Evolutionary conservation across 768 basidiomycete species (phyloP).

Genomic region (Lactifluus echinatus): DNA sequence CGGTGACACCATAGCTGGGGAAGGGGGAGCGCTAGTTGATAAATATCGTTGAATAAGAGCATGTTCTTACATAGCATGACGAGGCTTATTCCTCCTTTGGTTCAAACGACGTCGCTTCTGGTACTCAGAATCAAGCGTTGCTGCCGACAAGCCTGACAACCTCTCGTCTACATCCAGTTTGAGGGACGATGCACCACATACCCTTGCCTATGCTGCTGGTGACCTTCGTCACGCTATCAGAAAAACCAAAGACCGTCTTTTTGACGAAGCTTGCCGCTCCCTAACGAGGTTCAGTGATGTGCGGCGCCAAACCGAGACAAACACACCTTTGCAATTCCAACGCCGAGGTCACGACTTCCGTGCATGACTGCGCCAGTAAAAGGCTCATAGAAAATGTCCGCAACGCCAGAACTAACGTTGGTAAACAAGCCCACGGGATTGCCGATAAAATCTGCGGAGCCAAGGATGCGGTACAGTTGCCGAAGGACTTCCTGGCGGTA

Average conservation of each 20-base stretch:
- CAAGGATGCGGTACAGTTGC: slow-evolving; percentile 91
- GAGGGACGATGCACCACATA: slow-evolving; percentile 24
- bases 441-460: slow-evolving; percentile 95
- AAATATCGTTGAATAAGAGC: background rate
- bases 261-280: slow-evolving; percentile 98
- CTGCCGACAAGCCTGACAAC: slow-evolving; percentile 77
- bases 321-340: slow-evolving; percentile 84
- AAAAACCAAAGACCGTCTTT: slow-evolving; percentile 95
- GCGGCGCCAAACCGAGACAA: background rate
- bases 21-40: background rate
- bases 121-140: slow-evolving; percentile 94
- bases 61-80: slow-evolving; percentile 77
- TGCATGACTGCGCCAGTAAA: slow-evolving; percentile 96
- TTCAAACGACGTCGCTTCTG: slow-evolving; percentile 82
- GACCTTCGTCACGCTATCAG: slow-evolving; percentile 96
- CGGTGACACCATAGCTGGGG: slow-evolving; percentile 84
- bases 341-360: slow-evolving; percentile 88
- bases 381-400: slow-evolving; percentile 98
- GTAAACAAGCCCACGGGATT: slow-evolving; percentile 97
- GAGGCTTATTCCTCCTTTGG: slow-evolving; percentile 87
- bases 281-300: slow-evolving; percentile 33
- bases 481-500: slow-evolving; percentile 90
- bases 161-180: background rate
- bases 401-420: slow-evolving; percentile 95
- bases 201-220: slow-evolving; percentile 97